Evolutionary conservation across 495 filamentous ascomycete genomes (phyloP), one percentile per base, ranked within the genome.

Genomic region (Neurospora sp.): DNA sequence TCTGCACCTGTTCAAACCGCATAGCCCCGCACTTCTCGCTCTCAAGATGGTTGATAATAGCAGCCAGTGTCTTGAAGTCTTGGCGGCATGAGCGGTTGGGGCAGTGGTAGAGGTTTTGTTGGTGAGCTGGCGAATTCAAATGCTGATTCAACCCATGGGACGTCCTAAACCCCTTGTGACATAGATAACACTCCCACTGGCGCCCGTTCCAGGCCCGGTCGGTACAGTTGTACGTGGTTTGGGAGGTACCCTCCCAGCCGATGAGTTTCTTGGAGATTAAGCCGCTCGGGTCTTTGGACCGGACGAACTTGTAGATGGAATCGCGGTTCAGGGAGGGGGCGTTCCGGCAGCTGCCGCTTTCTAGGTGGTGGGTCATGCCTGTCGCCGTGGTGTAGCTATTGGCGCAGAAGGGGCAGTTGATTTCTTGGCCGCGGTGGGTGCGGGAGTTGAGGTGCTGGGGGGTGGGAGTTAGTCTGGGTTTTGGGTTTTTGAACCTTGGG

Each of bases 21-120:
- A 86, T 85, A 47, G 80, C 84, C 0, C 74, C 73, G 76, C 87
- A 90, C 0, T 75, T 73, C 72, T 87, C 88, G 75, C 86, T 89
- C 78, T 89, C 87, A 1, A 89, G 75, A 70, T 88, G 87, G 71
- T 83, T 86, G 77, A 88, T 88, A 38, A 88, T 69, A 6, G 71
- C 83, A 39, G 85, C 86, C 69, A 89, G 59, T 0, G 81, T 78
- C 41, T 74, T 74, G 75, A 89, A 90, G 45, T 87, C 72, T 72
- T 80, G 83, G 14, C 59, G 47, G 68, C 87, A 89, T 22, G 22
- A 22, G 22, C 37, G 59, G 41, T 86, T 86, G 0, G 86, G 86
- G 71, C 87, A 89, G 74, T 86, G 87, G 70, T 89, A 90, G 4
- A 87, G 76, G 22, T 80, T 78, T 71, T 86, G 82, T 71, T 84